These are phyloP conservation scores for Yamadazyma songkhlaensis DNA, from an alignment of 1,139 yeast genomes.

Conservation along the genomic window DNA sequence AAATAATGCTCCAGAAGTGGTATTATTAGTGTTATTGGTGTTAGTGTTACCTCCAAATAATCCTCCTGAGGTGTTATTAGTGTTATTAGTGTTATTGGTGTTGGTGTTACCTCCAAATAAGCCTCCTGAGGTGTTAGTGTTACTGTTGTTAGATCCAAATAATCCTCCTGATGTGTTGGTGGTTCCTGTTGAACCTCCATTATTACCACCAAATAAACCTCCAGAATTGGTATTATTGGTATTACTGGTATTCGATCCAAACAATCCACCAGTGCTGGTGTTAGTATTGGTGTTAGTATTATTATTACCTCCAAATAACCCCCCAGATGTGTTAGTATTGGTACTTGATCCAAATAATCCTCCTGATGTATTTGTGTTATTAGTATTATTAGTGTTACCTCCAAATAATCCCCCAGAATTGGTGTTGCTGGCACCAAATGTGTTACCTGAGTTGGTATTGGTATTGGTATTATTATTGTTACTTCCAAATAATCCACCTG, in stretches of 20 bases:
- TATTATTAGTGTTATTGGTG: conserved; percentile 3
- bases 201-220: conserved; percentile 23
- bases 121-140: conserved; percentile 5
- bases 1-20: conserved; percentile 19
- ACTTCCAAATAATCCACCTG: conserved; percentile 18
- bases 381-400: conserved; percentile 15
- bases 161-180: conserved; percentile 18
- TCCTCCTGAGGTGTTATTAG: conserved; percentile 15
- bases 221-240: conserved; percentile 10
- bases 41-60: conserved; percentile 16
- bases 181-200: conserved; percentile 14
- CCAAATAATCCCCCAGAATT: conserved; percentile 23
- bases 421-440: conserved; percentile 13
- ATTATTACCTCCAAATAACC: conserved; percentile 22
- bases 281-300: conserved; percentile 13
- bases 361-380: conserved; percentile 14
- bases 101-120: conserved; percentile 22
- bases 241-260: conserved; percentile 9
- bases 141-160: conserved; percentile 6
- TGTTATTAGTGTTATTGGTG: conserved; percentile 7
- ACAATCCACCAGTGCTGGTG: conserved; percentile 8
- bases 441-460: conserved; percentile 15
- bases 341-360: conserved; percentile 14
- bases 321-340: conserved; percentile 8
- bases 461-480: conserved; percentile 9